A percentile compares a stretch with the other conserved stretches of the same genome.
phyloP scores from a whole-genome alignment of 2,329 filamentous ascomycete species.

The Beauveria bassiana region DNA sequence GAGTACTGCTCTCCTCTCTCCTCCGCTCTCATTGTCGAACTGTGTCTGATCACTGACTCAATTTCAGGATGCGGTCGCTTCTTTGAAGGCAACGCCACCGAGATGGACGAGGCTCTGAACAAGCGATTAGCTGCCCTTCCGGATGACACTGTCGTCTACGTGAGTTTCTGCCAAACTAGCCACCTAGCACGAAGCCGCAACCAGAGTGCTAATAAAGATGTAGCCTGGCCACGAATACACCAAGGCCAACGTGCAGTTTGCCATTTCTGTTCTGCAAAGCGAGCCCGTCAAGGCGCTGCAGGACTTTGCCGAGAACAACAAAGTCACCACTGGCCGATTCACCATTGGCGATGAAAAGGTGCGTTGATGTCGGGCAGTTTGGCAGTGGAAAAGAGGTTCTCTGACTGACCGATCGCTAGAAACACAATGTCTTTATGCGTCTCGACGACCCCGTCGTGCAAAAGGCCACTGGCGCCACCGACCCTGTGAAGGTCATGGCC shows the following conservation, averaged over 20 bases:
- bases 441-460: slow-evolving; percentile 78
- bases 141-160: slow-evolving; percentile 86
- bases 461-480: slow-evolving; percentile 71
- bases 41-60: neutral
- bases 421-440: slow-evolving; percentile 96
- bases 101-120: slow-evolving; percentile 94
- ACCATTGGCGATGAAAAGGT: slow-evolving; percentile 98
- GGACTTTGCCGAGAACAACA: slow-evolving; percentile 68
- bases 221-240: slow-evolving; percentile 97
- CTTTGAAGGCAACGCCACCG: slow-evolving; percentile 80
- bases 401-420: slow-evolving; percentile 34
- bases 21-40: neutral
- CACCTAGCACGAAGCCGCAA: too few relatives aligned
- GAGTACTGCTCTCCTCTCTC: slow-evolving; percentile 18
- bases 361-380: slow-evolving; percentile 4
- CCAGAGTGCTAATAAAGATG: neutral
- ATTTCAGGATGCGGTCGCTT: slow-evolving; percentile 78
- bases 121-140: slow-evolving; percentile 72
- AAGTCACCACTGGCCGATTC: slow-evolving; percentile 89
- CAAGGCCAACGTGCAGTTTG: slow-evolving; percentile 91
- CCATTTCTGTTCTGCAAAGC: slow-evolving; percentile 64
- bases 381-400: too few relatives aligned
- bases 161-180: slow-evolving; percentile 35
- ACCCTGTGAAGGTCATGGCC: slow-evolving; percentile 77
- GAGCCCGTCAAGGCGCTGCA: slow-evolving; percentile 71